phyloP scores from a whole-genome alignment of 75 land plant species.

The Pinus taeda region DNA sequence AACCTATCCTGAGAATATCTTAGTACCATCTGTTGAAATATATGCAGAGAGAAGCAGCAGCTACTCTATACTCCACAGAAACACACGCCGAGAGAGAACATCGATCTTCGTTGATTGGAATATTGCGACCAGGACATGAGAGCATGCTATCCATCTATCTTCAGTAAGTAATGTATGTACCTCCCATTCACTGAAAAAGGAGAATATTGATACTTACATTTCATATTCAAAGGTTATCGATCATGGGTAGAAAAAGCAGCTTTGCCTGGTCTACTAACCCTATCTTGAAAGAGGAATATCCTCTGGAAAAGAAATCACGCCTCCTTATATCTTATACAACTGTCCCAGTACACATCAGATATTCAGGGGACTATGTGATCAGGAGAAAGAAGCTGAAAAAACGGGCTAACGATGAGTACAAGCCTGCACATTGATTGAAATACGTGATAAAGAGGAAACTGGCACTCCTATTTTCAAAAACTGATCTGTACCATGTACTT shows the following conservation, averaged over 20 bases:
- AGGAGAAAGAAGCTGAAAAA: background rate
- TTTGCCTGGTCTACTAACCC: background rate
- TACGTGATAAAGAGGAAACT: slow-evolving; percentile 6
- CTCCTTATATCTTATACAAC: too few relatives aligned
- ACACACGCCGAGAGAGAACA: background rate
- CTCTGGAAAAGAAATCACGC: background rate
- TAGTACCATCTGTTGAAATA: background rate
- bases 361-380: slow-evolving; percentile 1
- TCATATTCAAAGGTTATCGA: too few relatives aligned
- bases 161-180: slow-evolving; percentile 1
- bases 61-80: background rate
- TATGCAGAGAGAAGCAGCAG: background rate
- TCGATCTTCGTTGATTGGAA: slow-evolving; percentile 2
- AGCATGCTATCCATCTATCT: background rate
- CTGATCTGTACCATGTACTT: slow-evolving; percentile 2
- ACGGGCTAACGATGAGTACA: slow-evolving; percentile 4
- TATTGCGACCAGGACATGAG: background rate
- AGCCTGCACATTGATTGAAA: slow-evolving; percentile 2
- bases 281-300: slow-evolving; percentile 1
- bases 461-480: slow-evolving; percentile 5
- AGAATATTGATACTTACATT: too few relatives aligned
- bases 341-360: background rate
- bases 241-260: background rate
- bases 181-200: background rate
- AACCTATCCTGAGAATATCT: background rate